Percentiles rank a stretch among this genome's conserved stretches.
These are phyloP conservation scores for Xylaria sp. DNA, from an alignment of 2,329 filamentous ascomycete genomes.

Conservation along the genomic window DNA sequence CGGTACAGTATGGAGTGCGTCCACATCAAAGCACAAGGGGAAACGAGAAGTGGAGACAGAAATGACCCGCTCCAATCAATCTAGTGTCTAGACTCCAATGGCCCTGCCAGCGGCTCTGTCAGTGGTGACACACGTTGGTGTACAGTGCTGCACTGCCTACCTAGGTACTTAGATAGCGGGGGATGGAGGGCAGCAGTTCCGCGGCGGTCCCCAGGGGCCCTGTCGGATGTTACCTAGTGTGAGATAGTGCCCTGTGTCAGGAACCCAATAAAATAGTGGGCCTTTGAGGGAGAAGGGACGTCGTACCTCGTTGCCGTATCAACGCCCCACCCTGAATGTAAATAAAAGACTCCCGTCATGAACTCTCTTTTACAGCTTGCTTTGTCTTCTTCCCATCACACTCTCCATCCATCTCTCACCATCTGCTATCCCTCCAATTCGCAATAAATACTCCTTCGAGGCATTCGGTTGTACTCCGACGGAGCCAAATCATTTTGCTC, in stretches of 20 bases:
- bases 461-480: conserved; percentile 57
- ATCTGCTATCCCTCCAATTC: conserved; percentile 19
- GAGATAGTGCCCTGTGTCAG: background rate
- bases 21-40: no score
- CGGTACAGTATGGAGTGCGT: no score
- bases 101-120: no score
- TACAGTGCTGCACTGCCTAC: background rate
- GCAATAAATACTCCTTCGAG: conserved; percentile 45
- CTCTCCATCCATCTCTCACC: conserved; percentile 25
- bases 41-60: no score
- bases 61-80: no score
- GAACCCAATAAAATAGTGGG: background rate
- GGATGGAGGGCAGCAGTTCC: no score
- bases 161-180: no score
- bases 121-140: no score
- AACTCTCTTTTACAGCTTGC: conserved; percentile 26
- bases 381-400: conserved; percentile 35
- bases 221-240: no score
- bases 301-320: conserved; percentile 20
- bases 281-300: background rate
- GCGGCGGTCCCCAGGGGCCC: no score
- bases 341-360: conserved; percentile 32
- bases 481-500: conserved; percentile 40
- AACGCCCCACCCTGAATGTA: conserved; percentile 38
- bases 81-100: no score